Base-by-base conservation (phyloP, 2,329 filamentous ascomycete genomes). In the Aspergillus bombycis region DNA sequence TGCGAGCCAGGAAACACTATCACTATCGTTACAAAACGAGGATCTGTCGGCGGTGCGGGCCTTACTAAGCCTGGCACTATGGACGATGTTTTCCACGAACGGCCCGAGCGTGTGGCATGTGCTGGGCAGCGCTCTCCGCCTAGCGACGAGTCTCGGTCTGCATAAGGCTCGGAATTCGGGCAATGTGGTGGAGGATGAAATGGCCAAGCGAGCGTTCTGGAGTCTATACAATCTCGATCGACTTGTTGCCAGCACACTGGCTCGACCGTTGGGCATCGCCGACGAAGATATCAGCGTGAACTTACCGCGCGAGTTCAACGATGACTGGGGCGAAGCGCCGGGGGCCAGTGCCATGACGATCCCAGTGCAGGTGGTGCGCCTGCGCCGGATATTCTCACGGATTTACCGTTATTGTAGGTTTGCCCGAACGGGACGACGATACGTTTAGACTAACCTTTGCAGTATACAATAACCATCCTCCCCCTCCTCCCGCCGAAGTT, bases 191-290 rank as follows among this genome's bases (percentile, higher is more conserved):
- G 78, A 79, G 53, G 74, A 78, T 34, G 77, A 81, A 58, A 77
- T 80, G 72, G 68, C 74, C 2, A 80, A 79, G 60, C 76, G 79
- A n/a, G 76, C 75, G 1, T 81, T 81, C 62, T 81, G 79, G 79
- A 79, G 77, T 67, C 69, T 79, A 9, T 80, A 81, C 62, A 80
- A 80, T n/a, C 71, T 81, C 2, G 79, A 81, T 57, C 73, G 79
- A 23, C 71, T 79, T 32, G 78, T 79, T 50, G 75, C 78, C 0
- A 75, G 76, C 30, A 80, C 78, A 0, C 64, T 81, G 0, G 76
- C 76, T 16, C 75, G 79, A 30, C 79, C 79, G 3, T 62, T 80
- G 16, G 78, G 78, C 3, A 76, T 81, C 48, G 71, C 79, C 4
- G 79, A 81, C 61, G 76, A 80, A 41, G 79, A 80, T 57, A 80